Conservation (phyloP, 257 asterid species). For the Knoxia roxburghii region DNA sequence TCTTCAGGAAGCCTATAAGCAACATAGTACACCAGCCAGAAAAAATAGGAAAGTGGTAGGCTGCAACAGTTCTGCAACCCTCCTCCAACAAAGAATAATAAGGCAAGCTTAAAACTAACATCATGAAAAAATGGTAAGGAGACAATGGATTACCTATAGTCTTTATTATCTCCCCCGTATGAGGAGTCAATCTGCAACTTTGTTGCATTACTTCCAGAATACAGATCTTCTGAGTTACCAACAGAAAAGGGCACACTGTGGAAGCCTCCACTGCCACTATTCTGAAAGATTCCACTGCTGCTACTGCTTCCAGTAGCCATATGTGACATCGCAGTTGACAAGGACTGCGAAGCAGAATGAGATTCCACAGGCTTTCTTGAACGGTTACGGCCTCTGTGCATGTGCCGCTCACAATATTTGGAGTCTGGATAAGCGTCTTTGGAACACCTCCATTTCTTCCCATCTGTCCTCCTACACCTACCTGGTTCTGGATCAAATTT, state of each 20-base stretch:
- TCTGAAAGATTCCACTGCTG: slow-evolving; percentile 43
- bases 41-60: not conserved
- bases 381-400: slow-evolving; percentile 99
- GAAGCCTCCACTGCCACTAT: slow-evolving; percentile 52
- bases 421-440: slow-evolving; percentile 97
- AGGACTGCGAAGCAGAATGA: slow-evolving; percentile 71
- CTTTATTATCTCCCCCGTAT: slow-evolving; percentile 60
- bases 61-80: not conserved
- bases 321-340: slow-evolving; percentile 60
- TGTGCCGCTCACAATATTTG: slow-evolving; percentile 98
- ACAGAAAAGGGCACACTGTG: slow-evolving; percentile 57
- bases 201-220: slow-evolving; percentile 50
- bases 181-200: slow-evolving; percentile 82
- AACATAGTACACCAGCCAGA: not conserved
- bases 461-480: slow-evolving; percentile 97
- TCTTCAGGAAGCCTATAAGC: not conserved
- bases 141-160: slow-evolving; percentile 50
- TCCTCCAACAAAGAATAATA: not conserved
- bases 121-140: not conserved
- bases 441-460: slow-evolving; percentile 98
- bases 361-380: slow-evolving; percentile 99
- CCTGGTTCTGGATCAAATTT: slow-evolving; percentile 96
- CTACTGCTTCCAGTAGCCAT: slow-evolving; percentile 48
- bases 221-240: slow-evolving; percentile 51
- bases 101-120: not conserved